phyloP scores from a whole-genome alignment of 495 filamentous ascomycete genomes.

The Umbilicaria muhlenbergii region DNA sequence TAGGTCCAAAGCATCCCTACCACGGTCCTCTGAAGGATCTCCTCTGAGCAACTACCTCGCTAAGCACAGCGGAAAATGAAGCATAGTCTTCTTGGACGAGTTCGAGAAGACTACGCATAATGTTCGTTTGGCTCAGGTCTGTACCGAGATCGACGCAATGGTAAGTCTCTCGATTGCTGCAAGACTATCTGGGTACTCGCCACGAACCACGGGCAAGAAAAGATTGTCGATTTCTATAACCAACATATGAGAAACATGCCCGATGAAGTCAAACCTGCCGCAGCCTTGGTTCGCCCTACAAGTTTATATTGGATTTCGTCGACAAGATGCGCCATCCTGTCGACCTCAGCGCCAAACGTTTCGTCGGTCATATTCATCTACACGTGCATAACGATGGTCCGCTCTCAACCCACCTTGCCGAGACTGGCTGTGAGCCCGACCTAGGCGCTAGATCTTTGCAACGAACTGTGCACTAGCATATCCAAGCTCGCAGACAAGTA shows the following conservation, averaged over 20 bases:
- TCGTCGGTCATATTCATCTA: conserved; percentile 2
- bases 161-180: conserved; percentile 28
- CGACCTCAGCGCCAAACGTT: background rate
- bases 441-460: conserved; percentile 8
- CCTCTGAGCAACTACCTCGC: conserved; percentile 38
- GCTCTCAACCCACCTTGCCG: conserved; percentile 1
- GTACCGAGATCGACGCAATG: conserved; percentile 30
- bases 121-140: conserved; percentile 29
- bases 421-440: background rate
- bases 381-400: conserved; percentile 7
- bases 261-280: background rate
- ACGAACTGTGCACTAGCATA: conserved; percentile 1
- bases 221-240: conserved; percentile 6
- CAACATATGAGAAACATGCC: background rate
- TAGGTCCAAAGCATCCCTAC: too few relatives aligned
- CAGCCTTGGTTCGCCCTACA: conserved; percentile 7
- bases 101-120: conserved; percentile 38
- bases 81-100: conserved; percentile 40
- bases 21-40: conserved; percentile 15
- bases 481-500: background rate
- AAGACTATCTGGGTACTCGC: conserved; percentile 42
- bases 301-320: conserved; percentile 9
- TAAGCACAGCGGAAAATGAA: conserved; percentile 19
- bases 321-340: conserved; percentile 4
- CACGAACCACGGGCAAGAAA: conserved; percentile 20